Evolutionary conservation across 768 basidiomycete genomes (phyloP), one percentile per base, ranked within the genome.

Genomic region (Chiua virens): DNA sequence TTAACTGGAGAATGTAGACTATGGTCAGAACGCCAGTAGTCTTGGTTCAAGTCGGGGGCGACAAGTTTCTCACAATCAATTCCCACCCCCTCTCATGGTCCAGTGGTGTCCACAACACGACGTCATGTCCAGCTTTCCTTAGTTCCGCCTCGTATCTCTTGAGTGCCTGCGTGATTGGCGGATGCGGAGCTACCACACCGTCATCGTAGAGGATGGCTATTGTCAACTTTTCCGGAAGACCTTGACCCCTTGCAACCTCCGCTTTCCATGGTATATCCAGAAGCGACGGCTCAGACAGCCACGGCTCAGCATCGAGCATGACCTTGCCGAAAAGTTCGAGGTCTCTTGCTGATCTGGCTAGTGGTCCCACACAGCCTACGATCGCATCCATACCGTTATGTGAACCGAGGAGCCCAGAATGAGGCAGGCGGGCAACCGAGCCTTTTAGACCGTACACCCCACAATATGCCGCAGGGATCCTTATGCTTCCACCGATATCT

Each of bases 341-440:
- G 57, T 80, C 79, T 28, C 77, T 69, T 14, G 70, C 72, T n/a
- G 78, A 79, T 21, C 67, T 74, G 23, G 78, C 71, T 25, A 80
- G 52, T 32, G 79, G 79, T 2, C 79, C 79, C 18, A 78, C 71
- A 37, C 71, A 76, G 43, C 80, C 80, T 38, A 78, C 54, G 47
- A 80, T 75, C 49, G 73, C 75, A 45, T 81, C 80, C 74, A 80
- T 79, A 18, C 79, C 80, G 51, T 77, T 73, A 52, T 77, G 76
- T 25, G 78, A 76, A 44, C 78, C 75, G 39, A 73, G 54, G 37
- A 79, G 68, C 22, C 78, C 79, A 1, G 74, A 75, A 62, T 80
- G 79, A 35, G 79, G 79, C 53, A 79, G 67, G 38, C 79, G 75
- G 21, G 71, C 74, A 41, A 79, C 76, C 15, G 79, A 79, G 18